These are phyloP conservation scores for Paratinospora sagittata DNA, from an alignment of 164 flowering plant species.

Conservation along the genomic window DNA sequence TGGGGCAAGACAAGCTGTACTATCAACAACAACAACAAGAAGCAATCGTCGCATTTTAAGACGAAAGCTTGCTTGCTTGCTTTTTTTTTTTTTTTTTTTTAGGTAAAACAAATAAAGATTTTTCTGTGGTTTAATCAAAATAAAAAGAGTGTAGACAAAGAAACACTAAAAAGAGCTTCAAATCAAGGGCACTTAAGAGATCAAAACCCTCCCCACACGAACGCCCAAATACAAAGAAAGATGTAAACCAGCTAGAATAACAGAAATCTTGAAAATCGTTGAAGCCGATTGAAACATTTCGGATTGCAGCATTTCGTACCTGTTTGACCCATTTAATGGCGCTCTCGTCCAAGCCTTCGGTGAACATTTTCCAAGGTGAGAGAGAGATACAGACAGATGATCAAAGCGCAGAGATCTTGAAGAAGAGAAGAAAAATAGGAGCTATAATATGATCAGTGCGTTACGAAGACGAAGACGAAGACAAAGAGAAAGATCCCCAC, in stretches of 20 bases:
- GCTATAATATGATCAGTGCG: background rate
- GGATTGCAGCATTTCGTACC: conserved; percentile 28
- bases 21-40: too few species aligned
- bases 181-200: background rate
- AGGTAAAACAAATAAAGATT: background rate
- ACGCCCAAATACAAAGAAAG: background rate
- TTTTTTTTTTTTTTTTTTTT: too few species aligned
- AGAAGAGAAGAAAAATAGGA: background rate
- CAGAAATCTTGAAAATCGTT: background rate
- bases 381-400: background rate
- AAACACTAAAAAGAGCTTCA: background rate
- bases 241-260: background rate
- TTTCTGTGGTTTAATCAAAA: background rate
- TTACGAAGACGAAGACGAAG: background rate
- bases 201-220: background rate
- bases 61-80: too few species aligned
- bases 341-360: conserved; percentile 67
- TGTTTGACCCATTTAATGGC: conserved; percentile 72
- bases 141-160: background rate
- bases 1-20: background rate
- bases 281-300: background rate
- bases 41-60: background rate
- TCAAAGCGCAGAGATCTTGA: background rate
- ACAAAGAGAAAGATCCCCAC: too few species aligned
- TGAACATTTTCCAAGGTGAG: conserved; percentile 42